These are phyloP conservation scores for Trichoderma breve DNA, from an alignment of 2,329 filamentous ascomycete species.

Conservation along the genomic window DNA sequence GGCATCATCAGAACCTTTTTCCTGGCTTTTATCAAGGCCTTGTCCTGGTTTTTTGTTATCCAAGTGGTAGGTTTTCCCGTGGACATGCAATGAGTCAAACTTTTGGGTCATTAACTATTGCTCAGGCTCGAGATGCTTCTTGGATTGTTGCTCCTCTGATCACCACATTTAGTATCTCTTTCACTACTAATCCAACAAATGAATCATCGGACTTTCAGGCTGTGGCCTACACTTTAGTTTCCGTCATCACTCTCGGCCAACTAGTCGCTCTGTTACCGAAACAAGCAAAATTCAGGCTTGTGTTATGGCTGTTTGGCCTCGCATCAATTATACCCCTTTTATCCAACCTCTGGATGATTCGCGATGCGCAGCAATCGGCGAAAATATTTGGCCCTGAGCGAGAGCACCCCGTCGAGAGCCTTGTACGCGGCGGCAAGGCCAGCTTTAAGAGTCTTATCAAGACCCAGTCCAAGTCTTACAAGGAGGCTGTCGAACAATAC, in stretches of 20 bases:
- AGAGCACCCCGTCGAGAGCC: slow-evolving; percentile 37
- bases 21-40: slow-evolving; percentile 32
- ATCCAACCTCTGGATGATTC: slow-evolving; percentile 29
- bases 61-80: slow-evolving; percentile 29
- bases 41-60: slow-evolving; percentile 37
- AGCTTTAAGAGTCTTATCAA: slow-evolving; percentile 33
- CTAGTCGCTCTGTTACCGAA: slow-evolving; percentile 32
- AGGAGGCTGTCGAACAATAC: slow-evolving; percentile 43
- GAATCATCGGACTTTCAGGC: slow-evolving; percentile 31
- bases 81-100: accelerated
- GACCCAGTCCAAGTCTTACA: slow-evolving; percentile 40
- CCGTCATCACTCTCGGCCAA: slow-evolving; percentile 35
- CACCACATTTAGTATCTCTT: slow-evolving; percentile 34
- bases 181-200: slow-evolving; percentile 30
- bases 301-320: slow-evolving; percentile 34
- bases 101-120: neutral
- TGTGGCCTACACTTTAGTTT: slow-evolving; percentile 29
- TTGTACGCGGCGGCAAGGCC: slow-evolving; percentile 30
- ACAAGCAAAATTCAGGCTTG: slow-evolving; percentile 26
- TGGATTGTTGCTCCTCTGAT: slow-evolving; percentile 33
- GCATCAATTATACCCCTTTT: slow-evolving; percentile 34
- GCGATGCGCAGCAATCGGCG: slow-evolving; percentile 16
- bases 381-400: slow-evolving; percentile 8
- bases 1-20: slow-evolving; percentile 22
- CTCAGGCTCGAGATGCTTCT: slow-evolving; percentile 32